Base-by-base conservation (phyloP, 768 basidiomycete genomes). In the Naganishia randhawae region DNA sequence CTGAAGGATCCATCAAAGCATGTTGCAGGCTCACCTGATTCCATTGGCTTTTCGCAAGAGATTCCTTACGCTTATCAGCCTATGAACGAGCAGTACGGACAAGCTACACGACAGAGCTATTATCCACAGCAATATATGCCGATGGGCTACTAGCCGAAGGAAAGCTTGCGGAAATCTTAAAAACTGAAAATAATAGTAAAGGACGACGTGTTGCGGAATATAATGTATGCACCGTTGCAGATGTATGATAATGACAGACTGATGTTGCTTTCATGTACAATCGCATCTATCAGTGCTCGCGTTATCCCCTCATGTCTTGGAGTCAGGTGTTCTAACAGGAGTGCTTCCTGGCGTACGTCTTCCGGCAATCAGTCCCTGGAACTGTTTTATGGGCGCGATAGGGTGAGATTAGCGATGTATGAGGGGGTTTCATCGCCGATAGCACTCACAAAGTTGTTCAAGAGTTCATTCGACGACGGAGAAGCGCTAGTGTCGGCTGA, bases 401-500 rank as follows among this genome's bases (percentile, higher is more conserved):
- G 35, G 19, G 41, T 9, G 3, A n/a, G 5, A 11, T 51, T 22
- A 63, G 57, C 16, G 39, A 32, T 8, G 32, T n/a, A 29, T 10
- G 8, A 11, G 33, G 7, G 17, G n/a, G 45, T 6, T 14, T 32
- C 16, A 22, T 3, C 45, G 37, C 8, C 1, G 11, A 19, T n/a
- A 25, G n/a, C 19, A 73, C 77, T 69, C 39, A 78, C 77, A 48
- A 79, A 79, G 54, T 77, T 77, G 68, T 77, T 75, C 55, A 79
- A 64, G 19, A 76, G 75, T 62, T 79, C 78, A 68, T 79, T 79
- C 0, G 78, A 74, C 37, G 76, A 71, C 50, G 63, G 19, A 22
- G 63, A 64, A 14, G 57, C 31, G 29, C 22, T 52, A 50, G 55
- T 17, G 13, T 45, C 29, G 22, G 41, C 31, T 10, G 57, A 25